Evolutionary conservation across 768 basidiomycete species (phyloP), one percentile per base, ranked within the genome.

Genomic region (Trametes meyenii): DNA sequence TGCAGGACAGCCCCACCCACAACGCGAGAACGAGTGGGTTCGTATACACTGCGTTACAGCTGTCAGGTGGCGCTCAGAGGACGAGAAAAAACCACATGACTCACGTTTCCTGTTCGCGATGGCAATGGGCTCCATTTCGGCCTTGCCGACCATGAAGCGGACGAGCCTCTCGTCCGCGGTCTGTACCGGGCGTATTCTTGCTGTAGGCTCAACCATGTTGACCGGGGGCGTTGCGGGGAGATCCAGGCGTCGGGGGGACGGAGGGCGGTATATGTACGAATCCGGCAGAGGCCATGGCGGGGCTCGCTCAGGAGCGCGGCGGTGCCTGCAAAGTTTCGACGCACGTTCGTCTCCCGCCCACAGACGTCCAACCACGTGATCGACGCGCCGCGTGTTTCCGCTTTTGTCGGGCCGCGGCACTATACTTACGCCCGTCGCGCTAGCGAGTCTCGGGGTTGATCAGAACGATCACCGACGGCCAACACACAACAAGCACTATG

Each of bases 101-200:
- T 48, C 63, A 86, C 90, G 77, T 72, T 74, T 76, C 61, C 74
- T 78, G 69, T 93, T 93, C 19, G 90, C 91, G 11, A 78, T 75
- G 4, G 87, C 86, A 42, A 92, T 79, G 16, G 78, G 75, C 66
- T 89, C 88, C 81, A 92, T 85, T 40, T 80, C 79, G 14, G 85
- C 77, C 71, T 87, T 85, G 44, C 84, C 86, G 21, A 91, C 73
- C 67, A 79, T 77, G 72, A 90, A 91, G 50, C 77, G 82, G n/a
- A 84, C 80, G 7, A 80, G 69, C 65, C 83, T 90, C 59, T 83
- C 77, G 70, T 93, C 91, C 5, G 71, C 68, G 12, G 77, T 62
- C 24, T 70, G 62, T 68, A 80, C 85, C 0, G 75, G 72, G 48
- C 90, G 86, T 38, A 92, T 89, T 39, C 72, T 70, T 12, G 67